Evolutionary conservation across 805 yeast genomes (phyloP).

Genomic region (Ogataea dorogensis): DNA sequence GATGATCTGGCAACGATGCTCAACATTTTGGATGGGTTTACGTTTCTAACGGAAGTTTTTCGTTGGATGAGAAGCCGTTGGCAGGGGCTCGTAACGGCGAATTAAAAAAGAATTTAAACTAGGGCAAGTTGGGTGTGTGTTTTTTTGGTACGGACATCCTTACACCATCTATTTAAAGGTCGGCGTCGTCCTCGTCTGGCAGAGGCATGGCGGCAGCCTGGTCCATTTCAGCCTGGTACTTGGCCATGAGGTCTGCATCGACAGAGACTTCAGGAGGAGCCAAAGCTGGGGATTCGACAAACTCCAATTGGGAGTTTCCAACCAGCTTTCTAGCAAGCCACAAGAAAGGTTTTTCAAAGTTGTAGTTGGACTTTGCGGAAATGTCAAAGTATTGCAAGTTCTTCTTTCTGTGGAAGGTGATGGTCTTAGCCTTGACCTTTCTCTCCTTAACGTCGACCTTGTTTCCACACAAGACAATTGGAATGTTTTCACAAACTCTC

Average conservation of each 20-base stretch:
- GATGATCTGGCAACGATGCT: slow-evolving; percentile 24
- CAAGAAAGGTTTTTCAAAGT: slow-evolving; percentile 99
- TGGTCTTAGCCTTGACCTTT: slow-evolving; percentile 99
- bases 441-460: slow-evolving; percentile 99
- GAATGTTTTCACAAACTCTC: slow-evolving; percentile 99
- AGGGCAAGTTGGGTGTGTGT: too few relatives aligned
- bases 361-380: slow-evolving; percentile 99
- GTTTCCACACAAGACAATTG: slow-evolving; percentile 98
- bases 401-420: slow-evolving; percentile 99
- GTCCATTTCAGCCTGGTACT: slow-evolving; percentile 99
- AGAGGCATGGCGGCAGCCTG: slow-evolving; percentile 99
- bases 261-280: slow-evolving; percentile 99
- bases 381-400: slow-evolving; percentile 99
- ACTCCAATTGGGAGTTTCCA: slow-evolving; percentile 97
- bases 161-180: slow-evolving; percentile 57
- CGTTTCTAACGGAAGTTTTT: slow-evolving; percentile 10
- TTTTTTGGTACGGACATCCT: too few relatives aligned
- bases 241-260: slow-evolving; percentile 93
- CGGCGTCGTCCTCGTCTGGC: slow-evolving; percentile 99
- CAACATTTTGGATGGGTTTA: slow-evolving; percentile 19
- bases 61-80: slow-evolving; percentile 11
- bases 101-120: neutral
- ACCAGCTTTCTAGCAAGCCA: slow-evolving; percentile 99
- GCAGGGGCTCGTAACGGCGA: slow-evolving; percentile 12
- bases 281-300: slow-evolving; percentile 98